Base-by-base conservation (phyloP, 2,329 filamentous ascomycete species). In the Aspergillus brasiliensis region DNA sequence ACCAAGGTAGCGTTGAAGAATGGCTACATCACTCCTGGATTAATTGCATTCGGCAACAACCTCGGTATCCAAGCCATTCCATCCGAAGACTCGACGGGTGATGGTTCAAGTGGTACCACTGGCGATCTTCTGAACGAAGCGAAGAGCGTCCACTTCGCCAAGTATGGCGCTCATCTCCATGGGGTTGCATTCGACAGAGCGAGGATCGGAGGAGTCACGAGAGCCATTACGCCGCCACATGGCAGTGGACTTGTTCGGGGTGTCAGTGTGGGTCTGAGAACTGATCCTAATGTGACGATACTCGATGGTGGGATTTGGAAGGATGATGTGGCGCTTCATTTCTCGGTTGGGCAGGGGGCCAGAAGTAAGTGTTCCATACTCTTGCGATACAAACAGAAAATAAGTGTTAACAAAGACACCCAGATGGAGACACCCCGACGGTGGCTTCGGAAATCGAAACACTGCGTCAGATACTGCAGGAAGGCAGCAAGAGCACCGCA, bases 141-240 rank as follows among this genome's bases (percentile, higher is more conserved):
- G 1, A 58, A 63, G 13, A 64, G 54, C n/a, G 60, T 66, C 2
- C 53, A 64, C 13, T 68, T 63, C 19, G 87, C 83, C 7, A 74
- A 85, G 4, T 76, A 81, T 51, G 79, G 78, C 2, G 70, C 81
- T 1, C 65, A 69, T 5, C 71, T 80, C 0, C 83, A 83, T 57
- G 82, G 78, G 25, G 84, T 85, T 72, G 86, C 87, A 69, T 78
- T 87, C 2, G 75, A 77, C 10, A 79, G 78, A 8, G 83, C 84
- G 2, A 77, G 80, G 62, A 76, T 77, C 28, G 86, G 86, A 62
- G 86, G 86, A 47, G 82, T 87, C 42, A 88, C 85, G 6, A 80
- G 80, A 46, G 84, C 84, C 49, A 80, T 88, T 54, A 83, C 85
- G 0, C 83, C 86, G 1, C 86, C 86, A 28, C 81, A 81, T 62